Conservation (phyloP, 2,329 filamentous ascomycete genomes). For the Cordyceps tenuipes region DNA sequence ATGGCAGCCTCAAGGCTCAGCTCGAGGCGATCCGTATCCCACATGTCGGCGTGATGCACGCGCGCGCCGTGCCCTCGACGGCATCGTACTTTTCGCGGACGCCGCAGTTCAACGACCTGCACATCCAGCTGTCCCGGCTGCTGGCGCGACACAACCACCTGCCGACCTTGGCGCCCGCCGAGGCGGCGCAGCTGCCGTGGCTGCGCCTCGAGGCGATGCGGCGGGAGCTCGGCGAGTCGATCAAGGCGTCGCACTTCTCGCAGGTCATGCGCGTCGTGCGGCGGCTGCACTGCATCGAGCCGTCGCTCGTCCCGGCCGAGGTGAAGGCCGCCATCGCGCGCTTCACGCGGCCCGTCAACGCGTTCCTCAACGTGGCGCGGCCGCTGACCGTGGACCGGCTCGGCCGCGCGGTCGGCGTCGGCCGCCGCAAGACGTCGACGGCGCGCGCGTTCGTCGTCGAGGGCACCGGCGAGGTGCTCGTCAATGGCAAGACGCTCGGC, state of each 20-base stretch:
- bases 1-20: constrained; percentile 14
- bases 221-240: constrained; percentile 58
- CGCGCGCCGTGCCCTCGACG: constrained; percentile 73
- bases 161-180: constrained; percentile 55
- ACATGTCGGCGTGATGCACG: constrained; percentile 35
- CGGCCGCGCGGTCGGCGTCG: constrained; percentile 72
- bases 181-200: constrained; percentile 73
- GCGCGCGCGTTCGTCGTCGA: constrained; percentile 86
- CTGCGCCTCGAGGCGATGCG: constrained; percentile 71
- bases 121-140: constrained; percentile 64
- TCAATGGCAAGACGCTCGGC: constrained; percentile 82
- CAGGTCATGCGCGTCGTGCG: constrained; percentile 68
- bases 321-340: constrained; percentile 55
- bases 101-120: constrained; percentile 77
- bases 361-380: constrained; percentile 54
- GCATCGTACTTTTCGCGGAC: constrained; percentile 92
- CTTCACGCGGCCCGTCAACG: constrained; percentile 70
- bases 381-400: constrained; percentile 63
- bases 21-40: constrained; percentile 21
- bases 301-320: constrained; percentile 62
- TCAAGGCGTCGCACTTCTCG: constrained; percentile 71
- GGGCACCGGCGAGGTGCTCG: constrained; percentile 78
- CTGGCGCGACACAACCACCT: constrained; percentile 64
- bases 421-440: constrained; percentile 77
- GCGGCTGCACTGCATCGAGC: constrained; percentile 77